phyloP scores from a whole-genome alignment of 495 filamentous ascomycete species.

The Aspergillus egyptiacus region DNA sequence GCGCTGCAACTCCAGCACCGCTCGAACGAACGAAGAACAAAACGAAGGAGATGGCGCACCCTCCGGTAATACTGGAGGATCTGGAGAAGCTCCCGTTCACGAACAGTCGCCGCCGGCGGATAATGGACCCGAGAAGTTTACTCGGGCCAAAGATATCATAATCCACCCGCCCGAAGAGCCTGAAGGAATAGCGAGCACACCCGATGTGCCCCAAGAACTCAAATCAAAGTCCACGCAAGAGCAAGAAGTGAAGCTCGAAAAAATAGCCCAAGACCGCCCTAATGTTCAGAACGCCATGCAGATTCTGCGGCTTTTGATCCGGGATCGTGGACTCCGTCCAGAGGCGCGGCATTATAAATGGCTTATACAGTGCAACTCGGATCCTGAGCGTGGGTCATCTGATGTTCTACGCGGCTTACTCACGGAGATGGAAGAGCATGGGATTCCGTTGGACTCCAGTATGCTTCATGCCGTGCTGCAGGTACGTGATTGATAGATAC shows the following conservation, averaged over 20 bases:
- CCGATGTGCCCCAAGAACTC: slow-evolving; percentile 19
- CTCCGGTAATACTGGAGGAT: neutral
- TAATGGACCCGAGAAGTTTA: no score
- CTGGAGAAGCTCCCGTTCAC: no score
- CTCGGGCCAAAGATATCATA: no score
- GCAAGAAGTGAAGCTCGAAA: slow-evolving; percentile 26
- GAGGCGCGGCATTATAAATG: slow-evolving; percentile 63
- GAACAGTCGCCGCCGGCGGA: no score
- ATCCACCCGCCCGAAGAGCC: no score
- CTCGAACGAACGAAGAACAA: neutral
- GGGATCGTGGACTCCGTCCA: slow-evolving; percentile 55
- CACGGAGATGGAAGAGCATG: slow-evolving; percentile 59
- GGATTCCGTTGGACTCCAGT: slow-evolving; percentile 53
- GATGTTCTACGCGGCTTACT: slow-evolving; percentile 53
- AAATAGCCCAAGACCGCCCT: slow-evolving; percentile 10
- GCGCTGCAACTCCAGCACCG: slow-evolving; percentile 20
- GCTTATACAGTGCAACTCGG: slow-evolving; percentile 64
- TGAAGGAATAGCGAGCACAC: neutral
- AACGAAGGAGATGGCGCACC: neutral
- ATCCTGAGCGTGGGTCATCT: slow-evolving; percentile 57
- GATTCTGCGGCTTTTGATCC: slow-evolving; percentile 45
- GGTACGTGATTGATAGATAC: slow-evolving; percentile 35
- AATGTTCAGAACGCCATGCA: slow-evolving; percentile 25
- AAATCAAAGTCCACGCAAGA: slow-evolving; percentile 16
- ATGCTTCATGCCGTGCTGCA: slow-evolving; percentile 69